Evolutionary conservation across 352 stramenopile genomes (phyloP), one percentile per base, ranked within the genome.

Genomic region (Thalassiosira hispida): DNA sequence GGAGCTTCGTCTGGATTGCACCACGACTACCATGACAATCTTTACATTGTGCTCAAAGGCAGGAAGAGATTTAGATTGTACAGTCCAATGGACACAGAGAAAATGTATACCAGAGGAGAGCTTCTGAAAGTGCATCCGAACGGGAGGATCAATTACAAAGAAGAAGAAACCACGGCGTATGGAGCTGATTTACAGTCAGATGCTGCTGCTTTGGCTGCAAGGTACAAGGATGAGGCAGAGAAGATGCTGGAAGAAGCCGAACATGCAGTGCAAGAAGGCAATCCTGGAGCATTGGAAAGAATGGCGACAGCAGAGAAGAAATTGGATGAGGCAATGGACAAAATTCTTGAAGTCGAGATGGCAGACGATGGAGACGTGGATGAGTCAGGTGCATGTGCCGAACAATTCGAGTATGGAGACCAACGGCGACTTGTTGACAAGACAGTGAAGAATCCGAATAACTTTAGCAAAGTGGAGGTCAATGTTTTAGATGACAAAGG

Each of bases 1-100:
- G 77, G 88, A 91, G 44, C 67, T 5, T 83, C 81, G 7, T 83
- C 90, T 9, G 97, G 97, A 0, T 90, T 99, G 33, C 97, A 99
- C 86, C 97, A 99, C 77, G 97, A 99, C 84, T 98, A 98, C 92
- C 97, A 99, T 83, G 97, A 99, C 90, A 99, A 99, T 79, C 77
- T 99, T 25, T 99, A 99, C 87, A 92, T 98, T 46, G 53, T 99
- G 22, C 75, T 98, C 42, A 84, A 91, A 33, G 97, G 97, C 22
- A 92, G 86, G 57, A 99, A 99, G 86, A 86, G 79, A 16, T 98
- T 99, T 90, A 94, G 95, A 25, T 81, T 99, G 33, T 98, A 96
- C 81, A 0, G 31, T 44, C 66, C 77, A 9, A 9, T 23, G 33
- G 93, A 98, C 71, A 89, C 95, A 3, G 73, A 94, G 8, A 83